Percentiles rank a stretch among this genome's conserved stretches.
Conservation (phyloP, 108 stramenopile genomes). For the Cyclotella choctawhatcheeana region DNA sequence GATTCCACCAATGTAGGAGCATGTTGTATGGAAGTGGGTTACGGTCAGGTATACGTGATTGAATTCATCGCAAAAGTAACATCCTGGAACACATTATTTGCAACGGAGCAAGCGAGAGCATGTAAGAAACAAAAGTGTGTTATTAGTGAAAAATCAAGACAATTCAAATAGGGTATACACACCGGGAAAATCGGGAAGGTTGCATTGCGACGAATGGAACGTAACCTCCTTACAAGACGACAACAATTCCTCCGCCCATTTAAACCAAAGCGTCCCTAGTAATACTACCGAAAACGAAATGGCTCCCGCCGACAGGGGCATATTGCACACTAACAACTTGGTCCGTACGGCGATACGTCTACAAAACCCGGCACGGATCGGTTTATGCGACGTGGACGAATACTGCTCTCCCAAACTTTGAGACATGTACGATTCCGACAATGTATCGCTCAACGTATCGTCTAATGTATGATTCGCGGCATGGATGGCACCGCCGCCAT, state of each 20-base stretch:
- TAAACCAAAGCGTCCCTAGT: constrained; percentile 84
- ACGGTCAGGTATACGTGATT: constrained; percentile 45
- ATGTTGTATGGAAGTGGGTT: constrained; percentile 61
- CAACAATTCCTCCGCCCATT: constrained; percentile 55
- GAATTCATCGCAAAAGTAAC: constrained; percentile 51
- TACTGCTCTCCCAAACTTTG: too few species aligned
- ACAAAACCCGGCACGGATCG: background rate
- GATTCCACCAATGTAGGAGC: constrained; percentile 58
- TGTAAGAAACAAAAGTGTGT: too few species aligned
- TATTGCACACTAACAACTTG: constrained; percentile 67
- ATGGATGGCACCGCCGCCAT: too few species aligned
- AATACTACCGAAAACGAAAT: constrained; percentile 71
- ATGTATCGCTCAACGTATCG: too few species aligned
- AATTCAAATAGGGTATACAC: too few species aligned
- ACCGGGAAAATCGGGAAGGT: constrained; percentile 47
- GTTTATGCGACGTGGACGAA: too few species aligned
- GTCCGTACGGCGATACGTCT: constrained; percentile 7
- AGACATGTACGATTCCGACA: too few species aligned
- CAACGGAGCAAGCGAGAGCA: too few species aligned
- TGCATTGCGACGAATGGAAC: constrained; percentile 42
- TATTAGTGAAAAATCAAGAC: too few species aligned
- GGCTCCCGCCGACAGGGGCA: constrained; percentile 76
- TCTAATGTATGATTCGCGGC: too few species aligned
- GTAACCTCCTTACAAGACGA: constrained; percentile 41
- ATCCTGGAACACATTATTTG: background rate